Base-by-base conservation (phyloP, 202 grass and related monocot species). In the Digitaria exilis region DNA sequence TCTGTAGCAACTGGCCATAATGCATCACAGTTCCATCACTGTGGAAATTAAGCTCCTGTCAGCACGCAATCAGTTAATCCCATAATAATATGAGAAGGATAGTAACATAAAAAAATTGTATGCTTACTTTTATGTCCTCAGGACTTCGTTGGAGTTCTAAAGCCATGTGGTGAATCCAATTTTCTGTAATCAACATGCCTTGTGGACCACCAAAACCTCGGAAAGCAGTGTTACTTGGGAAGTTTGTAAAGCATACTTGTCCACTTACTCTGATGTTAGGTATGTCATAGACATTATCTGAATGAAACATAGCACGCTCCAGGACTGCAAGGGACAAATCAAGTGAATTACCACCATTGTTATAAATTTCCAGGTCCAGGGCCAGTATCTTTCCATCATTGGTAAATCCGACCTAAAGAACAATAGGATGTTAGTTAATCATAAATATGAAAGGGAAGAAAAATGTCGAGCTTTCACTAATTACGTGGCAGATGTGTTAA, bases 151-250 rank as follows among this genome's bases (percentile, higher is more conserved):
- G 65, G 80, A 95, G 86, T 83, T 98, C 96, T 74, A 81, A 77
- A 82, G 96, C 92, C 60, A 98, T 84, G 35, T 90, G 84, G 10
- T 98, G 92, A 84, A 98, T 90, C 96, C 96, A 98, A 71, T 98
- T 95, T 79, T 98, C 96, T 57, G 73, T 69, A 83, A 98, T 93
- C 76, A 98, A 71, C 93, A 93, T 92, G 59, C 90, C 92, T 83
- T 98, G 96, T 51, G 96, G 96, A 71, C 90, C 92, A 87, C 96
- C 96, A 87, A 98, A 98, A 48, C 96, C 96, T 75, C 96, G 86
- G 79, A 98, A 98, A 78, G 96, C 96, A 48, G 96, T 98, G 85
- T 98, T 93, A 78, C 92, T 98, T 46, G 96, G 90, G 48, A 95
- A 90, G 91, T 98, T 98, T 84, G 96, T 98, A 82, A 91, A 90